A percentile compares a stretch with the other conserved stretches of the same genome.
Conservation (phyloP, 257 asterid genomes). For the Fraxinus americana region DNA sequence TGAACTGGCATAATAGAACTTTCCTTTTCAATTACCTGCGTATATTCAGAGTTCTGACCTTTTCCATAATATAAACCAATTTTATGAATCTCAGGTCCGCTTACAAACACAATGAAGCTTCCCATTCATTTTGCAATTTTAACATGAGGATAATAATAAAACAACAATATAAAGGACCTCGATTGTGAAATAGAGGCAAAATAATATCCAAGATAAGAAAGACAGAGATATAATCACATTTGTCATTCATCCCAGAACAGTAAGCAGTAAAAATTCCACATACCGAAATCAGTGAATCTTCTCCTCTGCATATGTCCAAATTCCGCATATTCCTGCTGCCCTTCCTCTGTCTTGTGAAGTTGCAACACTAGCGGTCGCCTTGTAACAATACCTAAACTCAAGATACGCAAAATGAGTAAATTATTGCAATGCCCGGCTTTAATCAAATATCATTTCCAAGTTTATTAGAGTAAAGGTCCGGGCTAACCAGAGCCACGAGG, state of each 20-base stretch:
- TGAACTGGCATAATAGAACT: not conserved
- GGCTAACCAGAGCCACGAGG: constrained; percentile 95
- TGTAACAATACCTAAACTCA: constrained; percentile 77
- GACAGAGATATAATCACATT: constrained; percentile 10
- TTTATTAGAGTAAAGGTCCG: not conserved
- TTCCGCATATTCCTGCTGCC: constrained; percentile 84
- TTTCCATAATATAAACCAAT: constrained; percentile 19
- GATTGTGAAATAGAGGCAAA: constrained; percentile 11
- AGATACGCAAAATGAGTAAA: constrained; percentile 15
- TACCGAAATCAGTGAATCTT: constrained; percentile 75
- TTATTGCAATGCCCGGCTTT: not conserved
- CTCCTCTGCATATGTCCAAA: constrained; percentile 74
- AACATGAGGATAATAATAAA: not conserved
- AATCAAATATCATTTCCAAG: constrained; percentile 6
- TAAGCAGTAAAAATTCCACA: constrained; percentile 24
- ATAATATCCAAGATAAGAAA: not conserved
- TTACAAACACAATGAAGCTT: constrained; percentile 10
- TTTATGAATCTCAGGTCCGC: not conserved
- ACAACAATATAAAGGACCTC: constrained; percentile 15
- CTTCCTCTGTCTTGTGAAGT: constrained; percentile 67
- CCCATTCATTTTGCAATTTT: not conserved
- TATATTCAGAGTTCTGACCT: not conserved
- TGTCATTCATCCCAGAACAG: constrained; percentile 5
- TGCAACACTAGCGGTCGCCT: constrained; percentile 94
- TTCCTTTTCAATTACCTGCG: not conserved